These are phyloP conservation scores for Trametopsis cervina DNA, from an alignment of 768 basidiomycete species.

Conservation along the genomic window DNA sequence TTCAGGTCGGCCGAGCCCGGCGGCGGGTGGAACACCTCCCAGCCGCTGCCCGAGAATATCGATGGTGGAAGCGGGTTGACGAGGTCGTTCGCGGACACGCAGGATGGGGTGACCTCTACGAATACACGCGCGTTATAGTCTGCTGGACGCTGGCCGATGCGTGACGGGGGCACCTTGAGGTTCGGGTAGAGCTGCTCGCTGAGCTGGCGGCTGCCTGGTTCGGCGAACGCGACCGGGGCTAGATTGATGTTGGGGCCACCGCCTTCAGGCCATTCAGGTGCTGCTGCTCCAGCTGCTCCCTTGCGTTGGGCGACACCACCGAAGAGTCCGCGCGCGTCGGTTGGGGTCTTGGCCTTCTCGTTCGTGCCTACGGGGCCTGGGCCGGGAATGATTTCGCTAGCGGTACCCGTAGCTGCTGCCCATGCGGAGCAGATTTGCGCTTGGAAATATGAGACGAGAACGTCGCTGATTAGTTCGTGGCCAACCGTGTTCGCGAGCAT, in stretches of 20 bases:
- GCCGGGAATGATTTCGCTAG: slow-evolving; percentile 51
- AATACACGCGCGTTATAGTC: slow-evolving; percentile 39
- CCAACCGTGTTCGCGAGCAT: slow-evolving; percentile 75
- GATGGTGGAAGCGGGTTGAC: slow-evolving; percentile 96
- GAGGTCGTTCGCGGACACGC: slow-evolving; percentile 94
- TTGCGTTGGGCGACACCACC: slow-evolving; percentile 82
- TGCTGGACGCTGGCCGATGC: slow-evolving; percentile 62
- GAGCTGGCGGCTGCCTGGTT: slow-evolving; percentile 14
- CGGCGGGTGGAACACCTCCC: slow-evolving; percentile 72
- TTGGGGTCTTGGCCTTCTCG: slow-evolving; percentile 30
- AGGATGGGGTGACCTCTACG: slow-evolving; percentile 86
- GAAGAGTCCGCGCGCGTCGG: slow-evolving; percentile 59
- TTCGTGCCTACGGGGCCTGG: slow-evolving; percentile 30
- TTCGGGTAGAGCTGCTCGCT: slow-evolving; percentile 20
- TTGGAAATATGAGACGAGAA: slow-evolving; percentile 88
- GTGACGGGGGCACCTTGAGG: slow-evolving; percentile 58
- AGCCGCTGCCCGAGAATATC: slow-evolving; percentile 90
- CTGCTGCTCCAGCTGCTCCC: slow-evolving; percentile 43
- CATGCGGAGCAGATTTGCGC: slow-evolving; percentile 84
- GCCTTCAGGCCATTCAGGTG: slow-evolving; percentile 20
- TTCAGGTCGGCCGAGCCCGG: slow-evolving; percentile 33
- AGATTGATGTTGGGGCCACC: slow-evolving; percentile 14
- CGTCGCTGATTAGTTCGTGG: slow-evolving; percentile 84
- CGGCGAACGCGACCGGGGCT: slow-evolving; percentile 11
- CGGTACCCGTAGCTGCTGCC: slow-evolving; percentile 61